These are phyloP conservation scores for Ceratocystis diversiconidia DNA, from an alignment of 2,329 filamentous ascomycete species.

Conservation along the genomic window DNA sequence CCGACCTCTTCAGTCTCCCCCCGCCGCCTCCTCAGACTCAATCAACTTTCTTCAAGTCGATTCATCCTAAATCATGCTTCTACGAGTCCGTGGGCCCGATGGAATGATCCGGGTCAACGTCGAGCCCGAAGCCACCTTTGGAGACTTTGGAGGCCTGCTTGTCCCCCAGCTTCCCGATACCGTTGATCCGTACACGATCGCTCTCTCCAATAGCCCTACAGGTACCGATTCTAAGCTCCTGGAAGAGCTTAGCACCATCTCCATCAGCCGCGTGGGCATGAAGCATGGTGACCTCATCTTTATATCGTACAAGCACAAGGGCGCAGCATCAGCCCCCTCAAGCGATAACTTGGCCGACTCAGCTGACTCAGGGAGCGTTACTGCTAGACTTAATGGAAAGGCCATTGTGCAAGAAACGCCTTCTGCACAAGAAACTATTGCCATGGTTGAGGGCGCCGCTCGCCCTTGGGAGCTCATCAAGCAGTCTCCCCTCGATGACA, in stretches of 20 bases:
- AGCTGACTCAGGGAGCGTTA: conserved; percentile 26
- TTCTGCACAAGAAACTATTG: conserved; percentile 48
- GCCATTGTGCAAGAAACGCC: conserved; percentile 55
- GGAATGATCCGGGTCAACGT: conserved; percentile 80
- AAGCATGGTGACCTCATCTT: conserved; percentile 86
- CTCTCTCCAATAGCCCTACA: conserved; percentile 46
- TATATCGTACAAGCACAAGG: conserved; percentile 54
- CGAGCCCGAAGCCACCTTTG: conserved; percentile 60
- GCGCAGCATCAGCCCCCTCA: conserved; percentile 24
- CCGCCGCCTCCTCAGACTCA: not conserved
- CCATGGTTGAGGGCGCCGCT: conserved; percentile 44
- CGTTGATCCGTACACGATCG: conserved; percentile 45
- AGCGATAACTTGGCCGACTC: conserved; percentile 8
- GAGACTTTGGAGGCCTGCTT: conserved; percentile 41
- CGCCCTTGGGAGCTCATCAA: conserved; percentile 69
- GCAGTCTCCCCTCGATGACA: conserved; percentile 77
- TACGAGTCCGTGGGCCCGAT: conserved; percentile 80
- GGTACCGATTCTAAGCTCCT: conserved; percentile 45
- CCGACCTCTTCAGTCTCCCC: not conserved
- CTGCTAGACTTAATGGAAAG: conserved; percentile 65
- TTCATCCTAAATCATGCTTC: conserved; percentile 45
- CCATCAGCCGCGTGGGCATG: conserved; percentile 45
- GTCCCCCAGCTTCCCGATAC: conserved; percentile 44
- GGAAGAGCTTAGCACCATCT: conserved; percentile 41
- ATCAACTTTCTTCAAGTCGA: too few relatives aligned